Conservation (phyloP, 1,284 basidiomycete genomes). For the Tausonia pullulans region DNA sequence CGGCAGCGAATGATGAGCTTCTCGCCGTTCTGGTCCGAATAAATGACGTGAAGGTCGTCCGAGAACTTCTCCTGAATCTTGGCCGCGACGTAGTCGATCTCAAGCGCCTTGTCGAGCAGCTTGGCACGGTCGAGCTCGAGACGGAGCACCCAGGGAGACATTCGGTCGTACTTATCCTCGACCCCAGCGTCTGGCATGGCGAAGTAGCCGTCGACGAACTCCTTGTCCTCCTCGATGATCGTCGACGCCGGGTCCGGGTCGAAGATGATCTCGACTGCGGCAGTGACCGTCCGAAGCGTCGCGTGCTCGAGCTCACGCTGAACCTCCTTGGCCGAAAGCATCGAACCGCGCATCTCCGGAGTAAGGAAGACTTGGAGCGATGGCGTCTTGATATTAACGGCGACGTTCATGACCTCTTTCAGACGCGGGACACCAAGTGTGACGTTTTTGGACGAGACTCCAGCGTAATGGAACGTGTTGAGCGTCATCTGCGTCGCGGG, state of each 20-base stretch:
- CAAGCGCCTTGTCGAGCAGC: slow-evolving; percentile 94
- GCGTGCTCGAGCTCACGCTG: slow-evolving; percentile 91
- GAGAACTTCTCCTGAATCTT: slow-evolving; percentile 92
- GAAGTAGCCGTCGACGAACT: slow-evolving; percentile 98
- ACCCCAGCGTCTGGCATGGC: slow-evolving; percentile 97
- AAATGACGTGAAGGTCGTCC: slow-evolving; percentile 93
- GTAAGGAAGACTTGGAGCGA: slow-evolving; percentile 83
- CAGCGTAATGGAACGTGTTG: slow-evolving; percentile 95
- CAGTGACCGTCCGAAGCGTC: slow-evolving; percentile 86
- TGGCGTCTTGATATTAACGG: slow-evolving; percentile 96
- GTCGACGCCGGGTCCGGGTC: slow-evolving; percentile 88
- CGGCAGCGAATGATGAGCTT: slow-evolving; percentile 96
- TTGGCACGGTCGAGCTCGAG: slow-evolving; percentile 93
- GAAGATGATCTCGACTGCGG: slow-evolving; percentile 96
- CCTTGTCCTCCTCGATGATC: slow-evolving; percentile 88
- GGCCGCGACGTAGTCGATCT: slow-evolving; percentile 90
- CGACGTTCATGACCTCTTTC: slow-evolving; percentile 99
- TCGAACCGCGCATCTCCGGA: slow-evolving; percentile 53
- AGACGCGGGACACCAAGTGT: slow-evolving; percentile 95
- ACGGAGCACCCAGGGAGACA: slow-evolving; percentile 95
- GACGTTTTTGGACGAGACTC: slow-evolving; percentile 95
- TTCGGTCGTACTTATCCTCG: slow-evolving; percentile 76
- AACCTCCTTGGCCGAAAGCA: slow-evolving; percentile 65
- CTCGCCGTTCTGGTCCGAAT: slow-evolving; percentile 97
- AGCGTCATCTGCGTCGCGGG: slow-evolving; percentile 98